Base-by-base conservation (phyloP, 768 basidiomycete genomes). In the Mycena indigotica region DNA sequence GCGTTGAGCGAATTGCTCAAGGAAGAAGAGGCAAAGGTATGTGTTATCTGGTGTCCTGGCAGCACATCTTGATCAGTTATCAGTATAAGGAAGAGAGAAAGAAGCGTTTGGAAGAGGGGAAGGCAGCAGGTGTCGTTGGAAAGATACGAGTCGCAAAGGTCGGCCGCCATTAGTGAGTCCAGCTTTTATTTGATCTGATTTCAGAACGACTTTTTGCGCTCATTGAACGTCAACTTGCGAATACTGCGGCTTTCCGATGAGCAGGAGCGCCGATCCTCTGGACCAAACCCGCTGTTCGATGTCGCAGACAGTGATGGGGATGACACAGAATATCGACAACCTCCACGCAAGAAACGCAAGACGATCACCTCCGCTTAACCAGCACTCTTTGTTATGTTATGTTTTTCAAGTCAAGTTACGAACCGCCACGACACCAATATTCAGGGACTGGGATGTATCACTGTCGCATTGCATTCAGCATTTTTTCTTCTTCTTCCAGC, bases 141-240 rank as follows among this genome's bases (percentile, higher is more conserved):
- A 87, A 81, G 66, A 60, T 81, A n/a, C 80, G 83, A 28, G 65
- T 85, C 28, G 67, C 76, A 32, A 89, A 87, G 82, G 89, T 88
- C 52, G 56, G 77, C 56, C 21, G 4, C 44, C n/a, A 52, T 28
- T 41, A 35, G 19, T 26, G 25, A 48, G 50, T 45, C 16, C 52
- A 29, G 28, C 28, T 40, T 15, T 12, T 24, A 13, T 13, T n/a
- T 40, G 35, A 44, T 24, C 44, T 26, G 38, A 21, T 49, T 29
- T 26, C 51, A 91, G 89, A 86, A 75, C 63, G 86, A 88, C 26
- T 91, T 91, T 64, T 76, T 87, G 64, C 89, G 82, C 67, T 82
- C 84, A 3, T 71, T 91, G 49, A 73, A 79, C 10, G 53, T 71
- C n/a, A 78, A 83, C 57, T 75, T 91, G 46, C 82, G 86, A 17